Evolutionary conservation across 2,329 filamentous ascomycete genomes (phyloP), one percentile per base, ranked within the genome.

Genomic region (Alternaria arbusti): DNA sequence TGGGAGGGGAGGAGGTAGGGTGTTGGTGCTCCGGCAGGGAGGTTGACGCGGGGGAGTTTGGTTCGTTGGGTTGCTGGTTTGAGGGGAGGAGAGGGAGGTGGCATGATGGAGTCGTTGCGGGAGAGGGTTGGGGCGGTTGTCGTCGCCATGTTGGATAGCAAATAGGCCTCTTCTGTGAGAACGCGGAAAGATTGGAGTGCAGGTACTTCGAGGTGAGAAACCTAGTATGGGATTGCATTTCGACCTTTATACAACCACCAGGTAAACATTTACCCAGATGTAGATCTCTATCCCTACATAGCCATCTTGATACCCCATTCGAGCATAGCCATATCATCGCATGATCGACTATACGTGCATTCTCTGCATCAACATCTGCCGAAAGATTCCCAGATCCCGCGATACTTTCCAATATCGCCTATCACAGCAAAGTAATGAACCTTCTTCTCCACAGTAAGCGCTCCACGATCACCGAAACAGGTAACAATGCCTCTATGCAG

Each of bases 1-100:
- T 70, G 63, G 5, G 67, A 65, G 20, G 67, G 61, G 30, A 71
- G 63, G 26, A 70, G 63, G 51, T 71, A 71, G 6, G 67, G 63
- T 6, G 52, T 46, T 10, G 65, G 59, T 23, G 55, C 64, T 26
- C 67, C 67, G 30, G 59, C 56, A 6, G 67, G 67, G 23, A 58
- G 46, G 11, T 44, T 40, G 13, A 65, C 57, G 17, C 62, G 61
- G 36, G 67, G 67, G 8, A 67, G 49, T 4, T 20, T 60, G 20
- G 46, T 46, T 8, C 6, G 9, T 6, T 26, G 32, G 13, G 22
- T 43, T 51, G 13, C 13, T 43, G 15, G 23, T 22, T 54, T 54
- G 22, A 10, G 17, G 12, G 13, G 32, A 40, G 13, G 23, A 7
- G 51, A 43, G 1, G 51, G 22, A 2, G 32, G 23, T 10, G 51